Conservation (phyloP, 371 early-diverging fungal genomes). For the Phascolomyces articulosus region DNA sequence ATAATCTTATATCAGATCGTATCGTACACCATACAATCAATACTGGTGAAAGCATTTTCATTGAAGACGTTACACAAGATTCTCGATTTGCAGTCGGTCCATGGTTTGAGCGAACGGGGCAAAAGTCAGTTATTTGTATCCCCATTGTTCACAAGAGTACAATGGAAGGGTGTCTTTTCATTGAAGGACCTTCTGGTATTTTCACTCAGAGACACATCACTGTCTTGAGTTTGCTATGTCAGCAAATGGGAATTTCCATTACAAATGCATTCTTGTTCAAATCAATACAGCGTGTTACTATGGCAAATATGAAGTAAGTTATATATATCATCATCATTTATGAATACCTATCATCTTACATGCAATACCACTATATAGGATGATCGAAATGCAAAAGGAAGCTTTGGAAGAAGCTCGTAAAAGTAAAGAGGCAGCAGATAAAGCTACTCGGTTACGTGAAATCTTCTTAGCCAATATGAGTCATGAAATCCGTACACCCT, state of each 20-base stretch:
- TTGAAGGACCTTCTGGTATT: constrained; percentile 58
- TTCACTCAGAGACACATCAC: constrained; percentile 60
- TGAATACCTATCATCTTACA: too few species aligned
- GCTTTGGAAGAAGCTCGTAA: constrained; percentile 44
- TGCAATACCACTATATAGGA: constrained; percentile 26
- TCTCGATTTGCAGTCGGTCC: constrained; percentile 46
- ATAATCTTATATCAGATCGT: constrained; percentile 34
- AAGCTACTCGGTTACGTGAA: constrained; percentile 45
- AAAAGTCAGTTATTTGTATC: constrained; percentile 59
- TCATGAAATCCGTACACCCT: constrained; percentile 58
- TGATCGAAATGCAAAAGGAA: constrained; percentile 50
- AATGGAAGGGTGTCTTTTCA: constrained; percentile 54
- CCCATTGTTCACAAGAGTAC: constrained; percentile 57
- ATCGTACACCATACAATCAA: constrained; percentile 47
- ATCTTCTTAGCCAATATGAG: constrained; percentile 68
- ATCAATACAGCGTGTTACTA: constrained; percentile 47
- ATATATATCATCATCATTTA: too few species aligned
- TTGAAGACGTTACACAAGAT: constrained; percentile 42
- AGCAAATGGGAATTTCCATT: constrained; percentile 64
- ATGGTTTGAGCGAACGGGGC: constrained; percentile 48
- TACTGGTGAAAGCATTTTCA: constrained; percentile 45
- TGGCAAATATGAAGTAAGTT: constrained; percentile 31
- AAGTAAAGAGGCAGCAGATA: constrained; percentile 47
- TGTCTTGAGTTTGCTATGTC: constrained; percentile 58
- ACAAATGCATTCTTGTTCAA: constrained; percentile 60